Conservation (phyloP, 495 filamentous ascomycete species). For the Hypoxylon subgilvum region DNA sequence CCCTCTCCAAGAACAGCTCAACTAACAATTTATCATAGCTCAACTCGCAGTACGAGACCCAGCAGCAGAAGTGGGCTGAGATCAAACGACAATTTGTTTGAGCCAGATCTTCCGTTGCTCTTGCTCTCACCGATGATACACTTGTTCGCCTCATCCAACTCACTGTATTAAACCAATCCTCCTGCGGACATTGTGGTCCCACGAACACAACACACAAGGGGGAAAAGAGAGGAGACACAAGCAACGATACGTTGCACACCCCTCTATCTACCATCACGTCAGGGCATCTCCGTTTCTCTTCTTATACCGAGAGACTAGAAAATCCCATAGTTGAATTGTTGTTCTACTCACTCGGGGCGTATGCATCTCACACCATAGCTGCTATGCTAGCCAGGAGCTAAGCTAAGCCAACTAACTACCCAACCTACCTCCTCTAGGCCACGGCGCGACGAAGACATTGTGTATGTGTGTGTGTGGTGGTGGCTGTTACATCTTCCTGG, state of each 20-base stretch:
- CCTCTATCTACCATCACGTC: not conserved
- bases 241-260: not conserved
- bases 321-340: too few species aligned
- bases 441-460: too few species aligned
- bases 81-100: slow-evolving; percentile 65
- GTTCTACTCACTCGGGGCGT: too few species aligned
- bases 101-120: slow-evolving; percentile 9
- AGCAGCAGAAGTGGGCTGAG: slow-evolving; percentile 81
- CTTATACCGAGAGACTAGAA: too few species aligned
- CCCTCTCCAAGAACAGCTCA: not conserved
- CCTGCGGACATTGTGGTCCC: not conserved
- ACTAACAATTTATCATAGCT: slow-evolving; percentile 57
- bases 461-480: too few species aligned
- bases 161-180: slow-evolving; percentile 14
- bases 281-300: too few species aligned
- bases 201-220: too few species aligned
- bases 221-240: slow-evolving; percentile 8
- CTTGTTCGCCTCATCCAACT: slow-evolving; percentile 15
- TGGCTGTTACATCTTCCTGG: too few species aligned
- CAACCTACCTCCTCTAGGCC: too few species aligned
- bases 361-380: too few species aligned
- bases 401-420: too few species aligned
- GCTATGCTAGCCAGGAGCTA: too few species aligned
- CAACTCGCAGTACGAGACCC: slow-evolving; percentile 73
- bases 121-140: slow-evolving; percentile 2